Percentiles rank a stretch among this genome's conserved stretches.
Conservation (phyloP, 768 basidiomycete genomes). For the Coprinellus micaceus region DNA sequence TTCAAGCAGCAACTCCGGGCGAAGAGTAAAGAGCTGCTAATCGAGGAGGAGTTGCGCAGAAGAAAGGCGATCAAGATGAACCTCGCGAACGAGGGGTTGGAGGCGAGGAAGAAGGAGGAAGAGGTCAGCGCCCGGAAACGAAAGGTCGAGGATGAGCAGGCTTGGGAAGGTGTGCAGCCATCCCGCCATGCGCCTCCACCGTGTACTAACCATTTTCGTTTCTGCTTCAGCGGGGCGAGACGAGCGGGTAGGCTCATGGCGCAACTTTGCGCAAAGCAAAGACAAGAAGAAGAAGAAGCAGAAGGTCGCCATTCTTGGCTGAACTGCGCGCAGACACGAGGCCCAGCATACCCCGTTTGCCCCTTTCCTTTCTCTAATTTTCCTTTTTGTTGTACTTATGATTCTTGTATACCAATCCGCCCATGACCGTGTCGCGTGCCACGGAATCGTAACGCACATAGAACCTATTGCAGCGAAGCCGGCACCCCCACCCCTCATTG, state of each 20-base stretch:
- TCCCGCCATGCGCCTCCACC: neutral
- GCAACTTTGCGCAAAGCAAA: constrained; percentile 57
- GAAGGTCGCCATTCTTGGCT: constrained; percentile 66
- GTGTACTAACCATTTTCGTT: neutral
- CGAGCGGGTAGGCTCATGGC: constrained; percentile 82
- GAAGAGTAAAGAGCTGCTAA: constrained; percentile 79
- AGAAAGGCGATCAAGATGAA: constrained; percentile 88
- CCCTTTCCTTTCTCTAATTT: constrained; percentile 5
- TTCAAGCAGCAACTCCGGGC: constrained; percentile 65
- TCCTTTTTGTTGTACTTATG: neutral
- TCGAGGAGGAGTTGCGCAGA: constrained; percentile 85
- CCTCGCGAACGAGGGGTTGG: constrained; percentile 85
- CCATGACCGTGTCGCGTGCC: neutral
- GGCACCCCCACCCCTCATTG: neutral
- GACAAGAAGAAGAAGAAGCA: constrained; percentile 83
- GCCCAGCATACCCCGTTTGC: constrained; percentile 1
- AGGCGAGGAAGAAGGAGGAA: constrained; percentile 91
- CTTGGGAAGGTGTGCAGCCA: constrained; percentile 73
- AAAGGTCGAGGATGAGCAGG: constrained; percentile 83
- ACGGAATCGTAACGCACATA: too few relatives aligned
- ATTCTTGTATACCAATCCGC: constrained; percentile 2
- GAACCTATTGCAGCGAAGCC: too few relatives aligned
- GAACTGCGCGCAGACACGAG: constrained; percentile 20
- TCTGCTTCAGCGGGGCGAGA: constrained; percentile 59
- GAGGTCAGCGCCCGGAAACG: constrained; percentile 74